Base-by-base conservation (phyloP, 768 basidiomycete genomes). In the Podaxis sp. region DNA sequence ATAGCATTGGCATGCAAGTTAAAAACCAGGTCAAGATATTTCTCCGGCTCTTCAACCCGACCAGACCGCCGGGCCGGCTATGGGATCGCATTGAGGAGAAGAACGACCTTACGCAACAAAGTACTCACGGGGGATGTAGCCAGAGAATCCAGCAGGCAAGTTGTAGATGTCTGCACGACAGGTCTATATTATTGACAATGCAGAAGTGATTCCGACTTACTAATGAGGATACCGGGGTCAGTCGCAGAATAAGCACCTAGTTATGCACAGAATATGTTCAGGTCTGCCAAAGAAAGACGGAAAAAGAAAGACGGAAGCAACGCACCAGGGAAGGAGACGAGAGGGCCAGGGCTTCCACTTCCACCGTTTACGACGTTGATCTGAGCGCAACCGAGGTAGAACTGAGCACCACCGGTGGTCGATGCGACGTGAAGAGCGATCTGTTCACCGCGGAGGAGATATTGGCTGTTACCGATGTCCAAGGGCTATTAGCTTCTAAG, bases 381-480 rank as follows among this genome's bases (percentile, higher is more conserved):
- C 44, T 75, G 73, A 5, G 73, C 75, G 57, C 75, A 76, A n/a
- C 66, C 70, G 53, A 76, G 66, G 55, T 76, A 76, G 63, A 74
- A 71, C 71, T 74, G 74, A 27, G 75, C 73, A 5, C 71, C 72
- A 16, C 66, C 70, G 23, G 59, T 48, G 10, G 64, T 69, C 2
- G 66, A 61, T 4, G 72, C 69, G 23, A 71, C 57, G 63, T 76
- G 75, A 11, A 76, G 62, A 11, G 73, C 74, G 48, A 76, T 76
- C 59, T 76, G 75, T 64, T 76, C 75, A 67, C 69, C 70, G 44
- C 72, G 65, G 37, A 73, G 58, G 27, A 74, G 63, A 52, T 74
- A 74, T 66, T 73, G 69, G 14, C 68, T 67, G 32, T 44, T 44
- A 44, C 5, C n/a, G 42, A 44, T 16, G 42, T n/a, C 18, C 42